Conservation (phyloP, 306 rosid species). For the Abrus pulchellus region DNA sequence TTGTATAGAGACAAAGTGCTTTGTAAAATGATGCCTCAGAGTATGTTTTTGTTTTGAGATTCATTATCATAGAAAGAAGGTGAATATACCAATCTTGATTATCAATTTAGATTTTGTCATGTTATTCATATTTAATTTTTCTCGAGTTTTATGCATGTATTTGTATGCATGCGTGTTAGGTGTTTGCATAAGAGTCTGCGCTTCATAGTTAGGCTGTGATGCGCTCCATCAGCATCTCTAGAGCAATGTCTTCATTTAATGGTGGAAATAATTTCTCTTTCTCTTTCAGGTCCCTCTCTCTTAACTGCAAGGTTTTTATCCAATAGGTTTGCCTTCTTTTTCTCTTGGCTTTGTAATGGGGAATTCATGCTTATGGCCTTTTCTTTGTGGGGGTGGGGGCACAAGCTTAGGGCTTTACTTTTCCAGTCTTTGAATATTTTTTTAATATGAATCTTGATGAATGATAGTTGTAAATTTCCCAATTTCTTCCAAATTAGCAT, state of each 20-base stretch:
- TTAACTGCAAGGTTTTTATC: slow-evolving; percentile 4
- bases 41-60: neutral
- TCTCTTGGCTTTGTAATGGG: neutral
- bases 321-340: neutral
- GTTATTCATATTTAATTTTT: neutral
- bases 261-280: neutral
- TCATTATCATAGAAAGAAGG: neutral
- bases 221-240: slow-evolving; percentile 6
- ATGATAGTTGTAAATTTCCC: neutral
- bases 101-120: neutral
- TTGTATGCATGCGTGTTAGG: neutral
- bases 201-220: slow-evolving; percentile 6
- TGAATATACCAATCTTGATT: neutral
- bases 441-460: neutral
- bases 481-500: neutral
- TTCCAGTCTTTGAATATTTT: neutral
- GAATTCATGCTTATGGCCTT: neutral
- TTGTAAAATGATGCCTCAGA: neutral
- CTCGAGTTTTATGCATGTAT: neutral
- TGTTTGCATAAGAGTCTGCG: neutral
- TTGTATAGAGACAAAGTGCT: neutral
- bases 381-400: neutral
- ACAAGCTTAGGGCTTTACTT: neutral
- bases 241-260: slow-evolving; percentile 26
- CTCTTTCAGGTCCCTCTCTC: neutral